Evolutionary conservation across 106 monocot genomes (phyloP).

Genomic region (Phalaenopsis equestris): DNA sequence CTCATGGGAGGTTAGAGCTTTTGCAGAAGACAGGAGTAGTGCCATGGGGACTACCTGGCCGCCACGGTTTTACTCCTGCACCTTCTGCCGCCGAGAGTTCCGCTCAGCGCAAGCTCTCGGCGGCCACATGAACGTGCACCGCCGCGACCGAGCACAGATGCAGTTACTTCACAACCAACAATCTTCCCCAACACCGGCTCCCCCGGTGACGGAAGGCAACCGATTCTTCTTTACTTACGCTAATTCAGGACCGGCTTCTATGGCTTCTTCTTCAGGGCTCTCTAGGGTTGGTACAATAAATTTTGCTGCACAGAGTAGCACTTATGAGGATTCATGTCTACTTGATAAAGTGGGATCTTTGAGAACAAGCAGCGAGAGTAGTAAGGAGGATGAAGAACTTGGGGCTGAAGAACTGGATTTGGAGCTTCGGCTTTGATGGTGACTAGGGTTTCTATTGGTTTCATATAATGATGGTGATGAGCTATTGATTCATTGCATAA

Average conservation of each 20-base stretch:
- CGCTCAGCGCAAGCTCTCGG: constrained; percentile 75
- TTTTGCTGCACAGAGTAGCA: neutral
- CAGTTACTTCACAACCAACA: neutral
- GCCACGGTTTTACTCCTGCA: neutral
- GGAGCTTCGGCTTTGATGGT: constrained; percentile 21
- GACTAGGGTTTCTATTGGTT: neutral
- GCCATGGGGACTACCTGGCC: constrained; percentile 1
- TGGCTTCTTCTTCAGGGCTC: neutral
- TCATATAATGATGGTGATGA: neutral
- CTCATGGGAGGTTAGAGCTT: too few relatives aligned
- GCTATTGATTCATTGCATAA: neutral
- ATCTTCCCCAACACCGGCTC: constrained; percentile 9
- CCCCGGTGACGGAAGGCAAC: constrained; percentile 7
- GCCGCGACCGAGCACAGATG: constrained; percentile 54
- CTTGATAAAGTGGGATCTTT: neutral
- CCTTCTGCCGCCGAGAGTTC: constrained; percentile 73
- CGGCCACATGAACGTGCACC: constrained; percentile 89
- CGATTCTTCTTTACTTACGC: too few relatives aligned
- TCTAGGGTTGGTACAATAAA: neutral
- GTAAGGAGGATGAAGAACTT: neutral
- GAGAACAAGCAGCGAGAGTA: neutral
- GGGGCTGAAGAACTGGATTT: constrained; percentile 16
- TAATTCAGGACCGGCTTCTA: neutral
- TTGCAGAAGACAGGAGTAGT: neutral
- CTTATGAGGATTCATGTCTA: neutral